Conservation (phyloP, 2,329 filamentous ascomycete genomes). For the Pseudogymnoascus sp. region DNA sequence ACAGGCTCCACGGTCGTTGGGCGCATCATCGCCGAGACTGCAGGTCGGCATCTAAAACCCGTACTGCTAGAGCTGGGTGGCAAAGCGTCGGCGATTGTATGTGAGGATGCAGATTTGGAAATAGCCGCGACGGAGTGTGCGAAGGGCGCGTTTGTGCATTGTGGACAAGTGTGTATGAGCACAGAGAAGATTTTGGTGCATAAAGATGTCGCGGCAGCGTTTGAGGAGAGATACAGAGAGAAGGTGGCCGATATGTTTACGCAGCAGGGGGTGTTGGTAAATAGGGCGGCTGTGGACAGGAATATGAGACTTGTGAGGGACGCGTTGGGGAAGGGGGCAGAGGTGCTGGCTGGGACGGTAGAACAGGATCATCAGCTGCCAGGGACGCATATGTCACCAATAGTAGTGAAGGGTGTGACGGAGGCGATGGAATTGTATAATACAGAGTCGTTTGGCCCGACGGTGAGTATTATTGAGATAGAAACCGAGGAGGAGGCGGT, state of each 20-base stretch:
- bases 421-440: conserved; percentile 67
- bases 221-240: conserved; percentile 29
- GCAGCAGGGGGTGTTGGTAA: conserved; percentile 48
- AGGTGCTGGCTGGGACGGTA: conserved; percentile 33
- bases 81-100: conserved; percentile 70
- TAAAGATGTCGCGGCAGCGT: conserved; percentile 36
- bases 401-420: conserved; percentile 59
- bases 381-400: conserved; percentile 43
- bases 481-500: conserved; percentile 65
- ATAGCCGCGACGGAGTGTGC: conserved; percentile 60
- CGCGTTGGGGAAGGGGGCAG: conserved; percentile 58
- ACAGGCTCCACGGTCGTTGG: conserved; percentile 71
- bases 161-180: conserved; percentile 78
- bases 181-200: conserved; percentile 65
- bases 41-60: conserved; percentile 39
- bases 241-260: conserved; percentile 34
- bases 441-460: conserved; percentile 70
- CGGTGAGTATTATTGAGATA: conserved; percentile 59
- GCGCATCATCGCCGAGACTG: conserved; percentile 51
- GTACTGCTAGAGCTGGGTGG: conserved; percentile 33
- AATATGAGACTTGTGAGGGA: conserved; percentile 59
- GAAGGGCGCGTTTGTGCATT: conserved; percentile 62
- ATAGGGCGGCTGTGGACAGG: conserved; percentile 54
- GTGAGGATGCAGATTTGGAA: conserved; percentile 69
- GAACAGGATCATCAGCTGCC: conserved; percentile 23